A percentile compares a stretch with the other conserved stretches of the same genome.
Conservation (phyloP, 345 rosid species). For the Gossypium thurberi region DNA sequence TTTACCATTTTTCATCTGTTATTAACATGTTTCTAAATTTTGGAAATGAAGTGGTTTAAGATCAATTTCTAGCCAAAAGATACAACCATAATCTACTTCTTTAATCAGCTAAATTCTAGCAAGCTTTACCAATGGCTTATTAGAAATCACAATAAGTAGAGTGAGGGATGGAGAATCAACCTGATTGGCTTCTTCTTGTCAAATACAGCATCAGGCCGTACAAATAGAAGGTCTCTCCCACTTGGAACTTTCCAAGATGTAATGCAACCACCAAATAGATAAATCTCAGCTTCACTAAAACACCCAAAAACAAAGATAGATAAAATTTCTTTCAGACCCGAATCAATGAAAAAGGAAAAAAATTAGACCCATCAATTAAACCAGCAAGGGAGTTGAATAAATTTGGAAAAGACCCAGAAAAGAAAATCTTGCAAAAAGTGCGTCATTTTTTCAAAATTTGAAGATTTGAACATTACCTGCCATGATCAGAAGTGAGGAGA, state of each 20-base stretch:
- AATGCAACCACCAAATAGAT: conserved; percentile 79
- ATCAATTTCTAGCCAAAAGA: neutral
- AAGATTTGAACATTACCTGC: conserved; percentile 37
- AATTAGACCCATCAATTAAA: neutral
- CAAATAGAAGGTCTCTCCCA: conserved; percentile 82
- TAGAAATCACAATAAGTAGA: neutral
- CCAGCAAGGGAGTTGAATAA: neutral
- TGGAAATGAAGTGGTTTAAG: neutral
- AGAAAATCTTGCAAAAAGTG: neutral
- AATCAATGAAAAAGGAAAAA: neutral
- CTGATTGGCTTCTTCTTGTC: conserved; percentile 86
- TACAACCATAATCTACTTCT: conserved; percentile 1
- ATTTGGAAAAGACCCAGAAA: neutral
- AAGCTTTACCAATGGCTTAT: neutral
- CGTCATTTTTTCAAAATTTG: neutral
- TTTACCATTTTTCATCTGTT: neutral
- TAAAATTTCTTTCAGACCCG: neutral
- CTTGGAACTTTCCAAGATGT: conserved; percentile 79
- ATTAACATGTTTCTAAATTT: neutral
- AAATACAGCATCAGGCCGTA: conserved; percentile 94
- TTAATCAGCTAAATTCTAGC: neutral
- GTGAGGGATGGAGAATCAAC: conserved; percentile 23
- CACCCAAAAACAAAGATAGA: neutral
- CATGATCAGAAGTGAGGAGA: conserved; percentile 65
- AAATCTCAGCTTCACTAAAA: conserved; percentile 83